Evolutionary conservation across 208 protist species (phyloP).

Genomic region (Leishmania tropica): DNA sequence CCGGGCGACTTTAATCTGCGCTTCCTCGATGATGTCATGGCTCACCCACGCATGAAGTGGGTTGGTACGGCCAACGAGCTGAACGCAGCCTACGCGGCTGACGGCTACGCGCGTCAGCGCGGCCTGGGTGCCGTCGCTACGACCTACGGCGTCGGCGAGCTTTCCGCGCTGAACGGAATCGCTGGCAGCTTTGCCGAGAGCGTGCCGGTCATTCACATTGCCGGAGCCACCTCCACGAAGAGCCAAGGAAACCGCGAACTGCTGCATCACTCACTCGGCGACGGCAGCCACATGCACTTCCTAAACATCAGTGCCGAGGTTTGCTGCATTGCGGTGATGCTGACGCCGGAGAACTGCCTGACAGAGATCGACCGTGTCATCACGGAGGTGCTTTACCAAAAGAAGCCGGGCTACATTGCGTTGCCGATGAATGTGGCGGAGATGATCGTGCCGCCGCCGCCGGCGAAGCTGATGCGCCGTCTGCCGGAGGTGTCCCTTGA

Average conservation of each 20-base stretch:
- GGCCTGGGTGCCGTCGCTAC: conserved; percentile 44
- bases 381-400: conserved; percentile 47
- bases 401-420: conserved; percentile 56
- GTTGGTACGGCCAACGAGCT: conserved; percentile 64
- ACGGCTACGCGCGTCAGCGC: conserved; percentile 53
- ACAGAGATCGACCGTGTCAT: conserved; percentile 61
- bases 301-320: conserved; percentile 38
- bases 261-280: conserved; percentile 58
- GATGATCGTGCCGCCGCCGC: conserved; percentile 37
- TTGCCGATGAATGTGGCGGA: conserved; percentile 46
- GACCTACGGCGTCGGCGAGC: conserved; percentile 60
- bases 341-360: conserved; percentile 50
- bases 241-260: conserved; percentile 31
- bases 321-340: conserved; percentile 39
- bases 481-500: conserved; percentile 27
- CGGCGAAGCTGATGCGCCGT: conserved; percentile 34
- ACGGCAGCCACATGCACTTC: conserved; percentile 53
- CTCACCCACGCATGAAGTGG: conserved; percentile 49
- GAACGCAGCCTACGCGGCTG: conserved; percentile 60
- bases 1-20: conserved; percentile 71
- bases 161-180: conserved; percentile 49
- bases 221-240: conserved; percentile 32
- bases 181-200: conserved; percentile 41
- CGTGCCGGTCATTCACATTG: conserved; percentile 60
- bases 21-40: conserved; percentile 66